These are phyloP conservation scores for Euphorbia peplus DNA, from an alignment of 345 rosid genomes.

Conservation along the genomic window DNA sequence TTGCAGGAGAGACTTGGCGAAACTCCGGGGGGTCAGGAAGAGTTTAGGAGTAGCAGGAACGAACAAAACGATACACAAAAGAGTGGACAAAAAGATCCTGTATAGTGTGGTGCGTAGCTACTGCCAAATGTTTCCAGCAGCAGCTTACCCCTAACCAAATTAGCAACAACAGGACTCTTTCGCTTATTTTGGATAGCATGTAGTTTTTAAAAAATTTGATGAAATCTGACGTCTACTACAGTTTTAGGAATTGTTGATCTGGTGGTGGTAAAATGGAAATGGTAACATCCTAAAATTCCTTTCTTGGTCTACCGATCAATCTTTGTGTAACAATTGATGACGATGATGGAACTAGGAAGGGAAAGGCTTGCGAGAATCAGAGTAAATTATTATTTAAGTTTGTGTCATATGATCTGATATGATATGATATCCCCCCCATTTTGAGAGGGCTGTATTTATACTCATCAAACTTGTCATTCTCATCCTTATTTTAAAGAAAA, in stretches of 20 bases:
- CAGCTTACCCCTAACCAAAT: conserved; percentile 21
- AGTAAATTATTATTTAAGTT: conserved; percentile 15
- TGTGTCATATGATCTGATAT: conserved; percentile 19
- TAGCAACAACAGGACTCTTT: conserved; percentile 12
- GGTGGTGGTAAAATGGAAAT: no score
- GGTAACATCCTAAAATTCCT: conserved; percentile 12
- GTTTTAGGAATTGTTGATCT: conserved; percentile 16
- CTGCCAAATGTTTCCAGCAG: background rate
- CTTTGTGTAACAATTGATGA: background rate
- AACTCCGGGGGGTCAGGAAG: conserved; percentile 47
- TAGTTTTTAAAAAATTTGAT: conserved; percentile 13
- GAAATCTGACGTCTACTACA: conserved; percentile 16
- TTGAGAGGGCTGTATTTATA: conserved; percentile 21
- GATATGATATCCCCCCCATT: no score
- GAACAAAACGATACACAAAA: conserved; percentile 40
- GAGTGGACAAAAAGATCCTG: conserved; percentile 19
- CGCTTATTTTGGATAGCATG: conserved; percentile 14
- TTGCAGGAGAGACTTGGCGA: conserved; percentile 76
- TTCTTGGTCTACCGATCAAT: background rate
- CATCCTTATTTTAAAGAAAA: conserved; percentile 3
- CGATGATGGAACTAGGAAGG: conserved; percentile 8
- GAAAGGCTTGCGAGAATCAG: conserved; percentile 11
- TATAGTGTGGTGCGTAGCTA: conserved; percentile 9
- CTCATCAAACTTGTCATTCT: background rate
- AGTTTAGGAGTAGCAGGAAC: conserved; percentile 40